These are phyloP conservation scores for Edaphochlamys debaryana DNA, from an alignment of 139 green algal genomes.

Conservation along the genomic window DNA sequence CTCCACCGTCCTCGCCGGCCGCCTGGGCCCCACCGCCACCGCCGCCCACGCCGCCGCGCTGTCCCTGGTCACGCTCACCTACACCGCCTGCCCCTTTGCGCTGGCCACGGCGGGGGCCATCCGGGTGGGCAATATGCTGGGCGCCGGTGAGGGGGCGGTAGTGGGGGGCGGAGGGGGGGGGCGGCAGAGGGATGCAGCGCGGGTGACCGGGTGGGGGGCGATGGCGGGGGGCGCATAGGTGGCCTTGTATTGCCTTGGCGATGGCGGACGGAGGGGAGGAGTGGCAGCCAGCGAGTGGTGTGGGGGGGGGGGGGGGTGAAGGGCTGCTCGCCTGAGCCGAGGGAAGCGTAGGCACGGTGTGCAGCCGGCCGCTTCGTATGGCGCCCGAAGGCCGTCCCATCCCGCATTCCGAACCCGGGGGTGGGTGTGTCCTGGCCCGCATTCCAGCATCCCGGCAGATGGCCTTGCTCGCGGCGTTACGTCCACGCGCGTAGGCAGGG, in stretches of 20 bases:
- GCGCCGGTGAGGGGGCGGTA: neutral
- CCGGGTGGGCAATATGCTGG: conserved; percentile 54
- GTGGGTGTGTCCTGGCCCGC: no score
- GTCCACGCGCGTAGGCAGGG: no score
- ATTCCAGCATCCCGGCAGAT: no score
- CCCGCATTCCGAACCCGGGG: no score
- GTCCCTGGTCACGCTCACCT: conserved; percentile 32
- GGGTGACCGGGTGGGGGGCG: no score
- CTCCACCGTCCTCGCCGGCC: conserved; percentile 47
- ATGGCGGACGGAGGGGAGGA: neutral
- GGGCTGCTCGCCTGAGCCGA: neutral
- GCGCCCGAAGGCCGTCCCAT: no score
- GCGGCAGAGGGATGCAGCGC: neutral
- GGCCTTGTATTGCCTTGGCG: no score
- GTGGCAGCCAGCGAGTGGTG: no score
- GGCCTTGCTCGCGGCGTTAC: no score
- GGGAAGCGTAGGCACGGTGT: no score
- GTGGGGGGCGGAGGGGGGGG: neutral
- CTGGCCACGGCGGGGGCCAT: conserved; percentile 49
- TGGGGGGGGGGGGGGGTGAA: neutral
- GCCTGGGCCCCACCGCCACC: conserved; percentile 39
- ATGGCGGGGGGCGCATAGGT: no score
- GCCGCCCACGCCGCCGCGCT: conserved; percentile 53
- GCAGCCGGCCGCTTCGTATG: no score
- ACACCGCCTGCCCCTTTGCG: conserved; percentile 47